These are phyloP conservation scores for Cryphonectria parasitica DNA, from an alignment of 2,329 filamentous ascomycete genomes.

Conservation along the genomic window DNA sequence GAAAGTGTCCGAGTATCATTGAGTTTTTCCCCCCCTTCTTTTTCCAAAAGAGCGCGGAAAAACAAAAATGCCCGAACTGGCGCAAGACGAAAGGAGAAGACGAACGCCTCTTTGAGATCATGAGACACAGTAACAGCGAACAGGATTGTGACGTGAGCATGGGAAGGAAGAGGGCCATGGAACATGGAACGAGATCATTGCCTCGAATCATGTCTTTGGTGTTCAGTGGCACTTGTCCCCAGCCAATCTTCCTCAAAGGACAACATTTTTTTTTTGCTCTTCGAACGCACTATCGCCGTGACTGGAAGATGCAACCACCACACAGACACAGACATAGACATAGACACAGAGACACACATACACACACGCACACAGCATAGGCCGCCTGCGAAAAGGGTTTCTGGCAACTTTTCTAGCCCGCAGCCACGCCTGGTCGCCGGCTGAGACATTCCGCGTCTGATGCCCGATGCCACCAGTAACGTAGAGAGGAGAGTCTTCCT, in stretches of 20 bases:
- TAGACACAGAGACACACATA: neutral
- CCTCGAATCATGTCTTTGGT: neutral
- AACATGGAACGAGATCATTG: neutral
- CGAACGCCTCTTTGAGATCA: neutral
- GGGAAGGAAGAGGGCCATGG: neutral
- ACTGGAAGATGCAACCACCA: neutral
- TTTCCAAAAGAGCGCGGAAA: too few relatives aligned
- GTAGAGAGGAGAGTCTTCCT: neutral
- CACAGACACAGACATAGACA: neutral
- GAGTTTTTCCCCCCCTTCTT: too few relatives aligned
- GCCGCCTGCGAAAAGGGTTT: constrained; percentile 8
- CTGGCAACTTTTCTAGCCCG: constrained; percentile 12
- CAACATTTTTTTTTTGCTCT: neutral
- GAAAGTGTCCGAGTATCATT: neutral
- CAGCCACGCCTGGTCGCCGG: constrained; percentile 17
- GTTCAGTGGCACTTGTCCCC: neutral
- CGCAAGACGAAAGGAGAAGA: neutral
- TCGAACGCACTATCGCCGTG: neutral
- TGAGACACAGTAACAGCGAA: neutral
- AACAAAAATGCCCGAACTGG: neutral
- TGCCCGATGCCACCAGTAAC: neutral
- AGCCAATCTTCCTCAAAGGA: neutral
- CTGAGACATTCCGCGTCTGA: constrained; percentile 15
- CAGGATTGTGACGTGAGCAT: neutral
- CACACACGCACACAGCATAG: constrained; percentile 7